A percentile compares a stretch with the other conserved stretches of the same genome.
Evolutionary conservation across 345 rosid species (phyloP).

Genomic region (Theobroma cacao): DNA sequence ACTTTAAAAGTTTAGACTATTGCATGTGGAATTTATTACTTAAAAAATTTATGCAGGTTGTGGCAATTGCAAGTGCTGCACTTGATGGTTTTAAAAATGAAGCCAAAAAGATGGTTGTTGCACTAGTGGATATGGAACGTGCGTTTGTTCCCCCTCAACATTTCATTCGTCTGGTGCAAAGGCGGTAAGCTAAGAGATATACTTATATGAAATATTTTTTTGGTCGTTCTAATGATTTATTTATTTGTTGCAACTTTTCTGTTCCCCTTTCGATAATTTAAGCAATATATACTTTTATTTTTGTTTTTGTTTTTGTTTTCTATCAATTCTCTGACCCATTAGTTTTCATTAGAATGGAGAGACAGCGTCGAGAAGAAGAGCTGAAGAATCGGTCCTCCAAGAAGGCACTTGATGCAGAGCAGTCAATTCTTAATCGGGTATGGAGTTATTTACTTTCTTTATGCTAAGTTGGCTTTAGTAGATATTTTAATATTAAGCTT

Average conservation of each 20-base stretch:
- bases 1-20: neutral
- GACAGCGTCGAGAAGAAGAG: conserved; percentile 98
- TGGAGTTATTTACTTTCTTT: conserved; percentile 17
- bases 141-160: conserved; percentile 99
- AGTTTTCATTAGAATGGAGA: conserved; percentile 68
- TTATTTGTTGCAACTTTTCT: neutral
- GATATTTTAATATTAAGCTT: neutral
- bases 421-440: conserved; percentile 74
- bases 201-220: neutral
- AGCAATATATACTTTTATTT: neutral
- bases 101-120: conserved; percentile 95
- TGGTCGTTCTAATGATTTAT: neutral
- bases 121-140: conserved; percentile 99
- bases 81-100: conserved; percentile 92
- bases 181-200: conserved; percentile 50
- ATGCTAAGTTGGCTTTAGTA: conserved; percentile 7
- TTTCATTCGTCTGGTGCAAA: conserved; percentile 94
- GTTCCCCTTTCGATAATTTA: neutral
- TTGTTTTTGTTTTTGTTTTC: neutral
- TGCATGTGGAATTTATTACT: neutral
- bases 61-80: conserved; percentile 86
- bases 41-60: conserved; percentile 51
- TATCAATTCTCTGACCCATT: neutral
- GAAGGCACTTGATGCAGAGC: conserved; percentile 84
- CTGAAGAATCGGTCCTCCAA: conserved; percentile 79